Percentiles rank a stretch among this genome's conserved stretches.
These are phyloP conservation scores for Omphalea diandra DNA, from an alignment of 441 rosid species.

Conservation along the genomic window DNA sequence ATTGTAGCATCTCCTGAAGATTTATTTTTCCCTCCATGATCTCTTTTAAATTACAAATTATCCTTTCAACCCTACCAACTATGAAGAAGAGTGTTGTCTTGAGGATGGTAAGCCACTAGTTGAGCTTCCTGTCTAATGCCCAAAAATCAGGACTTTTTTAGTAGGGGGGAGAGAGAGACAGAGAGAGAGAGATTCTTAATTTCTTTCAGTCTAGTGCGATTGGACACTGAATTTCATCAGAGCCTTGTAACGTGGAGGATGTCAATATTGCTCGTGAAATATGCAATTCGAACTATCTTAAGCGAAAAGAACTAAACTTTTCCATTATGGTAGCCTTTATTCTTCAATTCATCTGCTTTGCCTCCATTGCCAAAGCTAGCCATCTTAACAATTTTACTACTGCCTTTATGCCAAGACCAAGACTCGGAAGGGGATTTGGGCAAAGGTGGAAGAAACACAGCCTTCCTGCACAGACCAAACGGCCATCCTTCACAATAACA, in stretches of 20 bases:
- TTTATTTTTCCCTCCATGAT: neutral
- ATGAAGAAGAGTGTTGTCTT: neutral
- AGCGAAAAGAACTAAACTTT: too few relatives aligned
- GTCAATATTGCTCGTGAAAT: too few relatives aligned
- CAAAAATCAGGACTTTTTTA: neutral
- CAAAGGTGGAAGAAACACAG: conserved; percentile 70
- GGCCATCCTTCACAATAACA: conserved; percentile 94
- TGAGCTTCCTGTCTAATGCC: neutral
- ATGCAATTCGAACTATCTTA: too few relatives aligned
- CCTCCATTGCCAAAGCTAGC: conserved; percentile 18
- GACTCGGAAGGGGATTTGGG: conserved; percentile 92
- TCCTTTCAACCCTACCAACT: neutral
- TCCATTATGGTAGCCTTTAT: neutral
- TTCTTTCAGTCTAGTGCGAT: neutral
- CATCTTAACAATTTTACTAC: conserved; percentile 34
- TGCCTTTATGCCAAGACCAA: conserved; percentile 77
- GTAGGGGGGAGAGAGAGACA: neutral
- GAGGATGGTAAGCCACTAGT: neutral
- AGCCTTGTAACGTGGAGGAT: neutral
- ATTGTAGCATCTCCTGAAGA: too few relatives aligned
- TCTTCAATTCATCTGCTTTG: neutral
- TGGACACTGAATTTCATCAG: neutral
- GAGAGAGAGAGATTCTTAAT: too few relatives aligned
- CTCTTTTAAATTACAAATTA: neutral
- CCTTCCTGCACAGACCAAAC: conserved; percentile 77